Percentiles rank a stretch among this genome's conserved stretches.
phyloP scores from a whole-genome alignment of 1,284 basidiomycete genomes.

The Cutaneotrichosporon dermatis region DNA sequence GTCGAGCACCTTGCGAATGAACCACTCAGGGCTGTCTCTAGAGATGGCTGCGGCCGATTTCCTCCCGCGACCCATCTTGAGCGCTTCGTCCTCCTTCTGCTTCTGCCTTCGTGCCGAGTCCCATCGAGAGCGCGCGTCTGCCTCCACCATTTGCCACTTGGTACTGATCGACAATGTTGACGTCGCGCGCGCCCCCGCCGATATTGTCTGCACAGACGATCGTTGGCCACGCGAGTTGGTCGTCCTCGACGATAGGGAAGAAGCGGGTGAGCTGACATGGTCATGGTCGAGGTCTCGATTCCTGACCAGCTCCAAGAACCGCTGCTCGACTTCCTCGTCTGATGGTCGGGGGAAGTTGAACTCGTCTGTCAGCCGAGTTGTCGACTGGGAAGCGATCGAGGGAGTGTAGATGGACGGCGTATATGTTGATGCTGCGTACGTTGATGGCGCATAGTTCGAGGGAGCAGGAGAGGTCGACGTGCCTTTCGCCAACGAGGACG shows the following conservation, averaged over 20 bases:
- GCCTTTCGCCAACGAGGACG: background rate
- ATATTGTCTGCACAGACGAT: slow-evolving; percentile 15
- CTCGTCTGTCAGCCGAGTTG: background rate
- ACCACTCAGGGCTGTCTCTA: slow-evolving; percentile 69
- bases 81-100: slow-evolving; percentile 57
- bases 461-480: background rate
- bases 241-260: slow-evolving; percentile 29
- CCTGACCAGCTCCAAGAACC: slow-evolving; percentile 70
- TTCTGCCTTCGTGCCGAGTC: slow-evolving; percentile 62
- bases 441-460: slow-evolving; percentile 5
- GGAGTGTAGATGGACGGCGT: slow-evolving; percentile 6
- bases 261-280: slow-evolving; percentile 17
- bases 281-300: slow-evolving; percentile 58
- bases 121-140: slow-evolving; percentile 68
- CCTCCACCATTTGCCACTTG: slow-evolving; percentile 89
- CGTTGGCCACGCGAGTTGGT: slow-evolving; percentile 6
- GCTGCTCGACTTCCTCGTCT: slow-evolving; percentile 66
- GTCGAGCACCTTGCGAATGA: slow-evolving; percentile 37
- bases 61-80: slow-evolving; percentile 51
- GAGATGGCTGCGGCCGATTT: slow-evolving; percentile 42
- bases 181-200: slow-evolving; percentile 28
- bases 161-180: slow-evolving; percentile 65
- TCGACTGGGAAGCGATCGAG: slow-evolving; percentile 15
- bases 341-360: slow-evolving; percentile 55
- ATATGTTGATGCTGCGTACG: slow-evolving; percentile 4